Base-by-base conservation (phyloP, 1,139 yeast genomes). In the Pichia sp. region DNA sequence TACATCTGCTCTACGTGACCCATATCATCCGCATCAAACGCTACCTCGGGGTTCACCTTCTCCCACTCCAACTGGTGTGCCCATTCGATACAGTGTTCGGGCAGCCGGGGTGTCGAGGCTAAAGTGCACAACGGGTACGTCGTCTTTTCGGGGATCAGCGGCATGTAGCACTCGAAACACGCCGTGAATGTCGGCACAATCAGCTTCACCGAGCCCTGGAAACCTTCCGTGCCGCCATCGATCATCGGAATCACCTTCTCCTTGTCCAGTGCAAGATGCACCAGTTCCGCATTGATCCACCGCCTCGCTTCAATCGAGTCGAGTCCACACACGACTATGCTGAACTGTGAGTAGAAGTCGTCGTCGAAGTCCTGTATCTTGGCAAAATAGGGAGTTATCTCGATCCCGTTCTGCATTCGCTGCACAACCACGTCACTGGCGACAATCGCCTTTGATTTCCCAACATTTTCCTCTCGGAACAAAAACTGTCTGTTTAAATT, bases 151-250 rank as follows among this genome's bases (percentile, higher is more conserved):
- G 89, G 82, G 38, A 89, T 75, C 71, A 92, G 79, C 58, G 86
- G 90, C 49, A 89, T 74, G 1, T 96, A 87, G 66, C 99, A 93
- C 68, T 93, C 98, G 72, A 90, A 92, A 71, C 99, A 93, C 0
- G 96, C 86, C 0, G 93, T 82, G 36, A 90, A 70, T 0, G 92
- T 82, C 0, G 99, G 98, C 16, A 90, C 71, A 45, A 92, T 90
- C 10, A 90, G 88, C 64, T 96, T 84, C 15, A 92, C 82, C 66
- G 93, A 97, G 4, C 99, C 99, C 61, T 89, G 79, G 65, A 93
- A 87, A 0, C 98, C 98, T 66, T 93, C 98, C 0, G 97, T 87
- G 2, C 98, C 99, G 2, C 98, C 98, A 67, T 93, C 99, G 36
- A 93, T 82, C 67, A 93, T 71, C 0, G 98, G 97, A 45, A 89